These are phyloP conservation scores for Scedosporium dehoogii DNA, from an alignment of 2,329 filamentous ascomycete species.

Conservation along the genomic window DNA sequence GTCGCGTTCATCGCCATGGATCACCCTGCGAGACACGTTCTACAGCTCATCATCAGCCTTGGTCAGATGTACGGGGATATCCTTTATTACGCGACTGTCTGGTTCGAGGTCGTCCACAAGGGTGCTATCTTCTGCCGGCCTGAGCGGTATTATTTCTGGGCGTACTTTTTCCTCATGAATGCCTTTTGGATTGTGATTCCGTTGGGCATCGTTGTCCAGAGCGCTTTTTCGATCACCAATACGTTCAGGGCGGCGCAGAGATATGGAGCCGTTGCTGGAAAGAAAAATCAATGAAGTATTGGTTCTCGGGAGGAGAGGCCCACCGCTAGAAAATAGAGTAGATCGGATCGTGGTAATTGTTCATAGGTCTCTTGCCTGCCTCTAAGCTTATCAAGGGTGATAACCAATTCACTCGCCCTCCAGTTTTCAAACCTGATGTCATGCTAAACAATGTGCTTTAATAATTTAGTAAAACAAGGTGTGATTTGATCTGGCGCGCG, in stretches of 20 bases:
- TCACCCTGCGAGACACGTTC: slow-evolving; percentile 35
- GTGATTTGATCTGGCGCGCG: no score
- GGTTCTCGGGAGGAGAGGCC: not conserved
- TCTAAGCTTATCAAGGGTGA: no score
- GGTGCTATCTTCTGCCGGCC: slow-evolving; percentile 36
- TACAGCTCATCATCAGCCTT: slow-evolving; percentile 35
- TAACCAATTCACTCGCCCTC: no score
- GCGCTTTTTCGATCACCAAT: slow-evolving; percentile 15
- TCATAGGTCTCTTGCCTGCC: no score
- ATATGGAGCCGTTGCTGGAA: not conserved
- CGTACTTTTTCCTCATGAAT: slow-evolving; percentile 42
- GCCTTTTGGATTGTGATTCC: slow-evolving; percentile 45
- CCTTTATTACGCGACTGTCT: slow-evolving; percentile 39
- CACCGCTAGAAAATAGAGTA: not conserved
- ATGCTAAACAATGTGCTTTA: no score
- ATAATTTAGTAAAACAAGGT: no score
- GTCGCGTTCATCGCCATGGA: slow-evolving; percentile 32
- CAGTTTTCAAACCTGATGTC: no score
- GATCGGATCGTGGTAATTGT: no score
- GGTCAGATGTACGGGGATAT: slow-evolving; percentile 43
- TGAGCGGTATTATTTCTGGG: slow-evolving; percentile 41
- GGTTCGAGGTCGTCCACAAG: slow-evolving; percentile 29
- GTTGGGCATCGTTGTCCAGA: slow-evolving; percentile 18
- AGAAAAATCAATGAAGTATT: not conserved
- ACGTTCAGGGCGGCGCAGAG: slow-evolving; percentile 5